Evolutionary conservation across 2,329 filamentous ascomycete species (phyloP), one percentile per base, ranked within the genome.

Genomic region (Aspergillus fumigatus): DNA sequence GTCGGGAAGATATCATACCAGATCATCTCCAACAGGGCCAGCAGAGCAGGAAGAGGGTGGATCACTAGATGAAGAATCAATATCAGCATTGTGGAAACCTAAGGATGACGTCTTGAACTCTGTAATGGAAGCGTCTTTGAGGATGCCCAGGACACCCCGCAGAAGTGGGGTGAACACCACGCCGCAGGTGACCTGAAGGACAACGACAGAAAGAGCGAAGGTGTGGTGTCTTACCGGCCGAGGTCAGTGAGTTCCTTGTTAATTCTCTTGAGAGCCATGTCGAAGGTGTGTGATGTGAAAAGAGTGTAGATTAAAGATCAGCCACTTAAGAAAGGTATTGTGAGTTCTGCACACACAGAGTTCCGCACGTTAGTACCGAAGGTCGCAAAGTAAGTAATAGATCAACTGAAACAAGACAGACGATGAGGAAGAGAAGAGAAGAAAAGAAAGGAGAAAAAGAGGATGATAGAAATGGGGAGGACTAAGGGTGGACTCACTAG

Each of bases 41-140:
- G 94, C 94, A 75, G 93, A 97, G 87, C 94, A 99, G 68, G 93
- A 97, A 58, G 94, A 97, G 73, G 94, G 94, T 75, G 94, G 94
- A 77, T 99, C 94, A 82, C 94, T 97, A 70, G 62, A 50, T 7
- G 1, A 51, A 27, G 5, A 21, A 32, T 65, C 51, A 62, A 56
- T 43, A 32, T 48, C 21, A 38, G 52, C 32, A 45, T 9, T 26
- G 48, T 32, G 26, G 40, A 14, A 32, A n/a, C 4, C 8, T 35
- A 14, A 8, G 1, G 2, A 41, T 38, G 35, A 45, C 56, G 41
- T 62, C 55, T 47, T 23, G 43, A 47, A 65, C 60, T 59, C 25
- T 43, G 17, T 51, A 43, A 48, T 14, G 21, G 38, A 11, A 40
- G n/a, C 40, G 51, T n/a, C 45, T 47, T 26, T 25, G 51, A 50